Evolutionary conservation across 2,329 filamentous ascomycete species (phyloP).

Genomic region (Fusarium pseudocircinatum): DNA sequence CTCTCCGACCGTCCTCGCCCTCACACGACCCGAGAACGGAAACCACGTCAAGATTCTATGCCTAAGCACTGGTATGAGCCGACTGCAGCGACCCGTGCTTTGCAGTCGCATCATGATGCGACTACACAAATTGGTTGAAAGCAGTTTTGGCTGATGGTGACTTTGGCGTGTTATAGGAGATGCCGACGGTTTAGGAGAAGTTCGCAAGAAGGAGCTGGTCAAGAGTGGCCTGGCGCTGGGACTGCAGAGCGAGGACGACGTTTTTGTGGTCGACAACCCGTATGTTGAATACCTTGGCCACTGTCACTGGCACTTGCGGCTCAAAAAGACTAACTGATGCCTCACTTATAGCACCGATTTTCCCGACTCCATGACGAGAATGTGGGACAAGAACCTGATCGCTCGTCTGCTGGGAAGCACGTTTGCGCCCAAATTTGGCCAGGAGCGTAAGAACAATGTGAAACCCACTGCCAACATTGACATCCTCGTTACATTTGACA

Average conservation of each 20-base stretch:
- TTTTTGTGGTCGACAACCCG: constrained; percentile 85
- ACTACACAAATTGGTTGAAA: constrained; percentile 13
- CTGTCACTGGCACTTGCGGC: background rate
- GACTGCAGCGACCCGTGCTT: constrained; percentile 11
- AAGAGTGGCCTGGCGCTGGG: constrained; percentile 83
- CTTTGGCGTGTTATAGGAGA: constrained; percentile 64
- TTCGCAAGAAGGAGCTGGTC: constrained; percentile 82
- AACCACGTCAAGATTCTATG: constrained; percentile 97
- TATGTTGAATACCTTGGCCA: constrained; percentile 50
- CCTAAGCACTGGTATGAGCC: constrained; percentile 76
- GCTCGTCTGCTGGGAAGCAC: constrained; percentile 74
- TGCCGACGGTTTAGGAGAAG: constrained; percentile 86
- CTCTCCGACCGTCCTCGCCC: constrained; percentile 84
- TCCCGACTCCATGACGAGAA: constrained; percentile 85
- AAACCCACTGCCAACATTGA: constrained; percentile 71
- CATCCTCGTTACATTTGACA: constrained; percentile 89
- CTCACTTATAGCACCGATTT: constrained; percentile 64
- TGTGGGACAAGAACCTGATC: constrained; percentile 79
- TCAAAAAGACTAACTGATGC: background rate
- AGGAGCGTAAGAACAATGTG: constrained; percentile 45
- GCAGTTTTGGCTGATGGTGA: constrained; percentile 33
- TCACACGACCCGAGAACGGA: constrained; percentile 79
- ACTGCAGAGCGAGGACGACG: constrained; percentile 77
- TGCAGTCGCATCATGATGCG: constrained; percentile 17
- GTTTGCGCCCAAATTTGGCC: constrained; percentile 74